A percentile compares a stretch with the other conserved stretches of the same genome.
These are phyloP conservation scores for Ilyonectria destructans DNA, from an alignment of 2,329 filamentous ascomycete genomes.

Conservation along the genomic window DNA sequence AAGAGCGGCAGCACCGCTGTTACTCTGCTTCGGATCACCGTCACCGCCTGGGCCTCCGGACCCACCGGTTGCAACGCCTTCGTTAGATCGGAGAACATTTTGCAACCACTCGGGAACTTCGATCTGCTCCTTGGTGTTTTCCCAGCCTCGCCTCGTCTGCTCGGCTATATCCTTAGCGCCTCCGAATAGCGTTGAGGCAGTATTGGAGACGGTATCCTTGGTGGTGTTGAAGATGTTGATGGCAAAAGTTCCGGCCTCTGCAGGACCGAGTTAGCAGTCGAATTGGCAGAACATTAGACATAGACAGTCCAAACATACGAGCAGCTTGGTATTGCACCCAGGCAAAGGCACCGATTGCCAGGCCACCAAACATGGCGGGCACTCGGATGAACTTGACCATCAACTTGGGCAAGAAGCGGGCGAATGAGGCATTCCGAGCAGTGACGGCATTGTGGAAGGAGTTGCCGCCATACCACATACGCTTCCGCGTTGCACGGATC, in stretches of 20 bases:
- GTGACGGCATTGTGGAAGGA: slow-evolving; percentile 86
- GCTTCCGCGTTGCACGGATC: slow-evolving; percentile 73
- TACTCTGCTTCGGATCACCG: slow-evolving; percentile 73
- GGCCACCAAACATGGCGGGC: slow-evolving; percentile 92
- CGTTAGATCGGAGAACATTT: slow-evolving; percentile 76
- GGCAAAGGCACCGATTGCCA: slow-evolving; percentile 88
- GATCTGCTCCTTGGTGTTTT: slow-evolving; percentile 84
- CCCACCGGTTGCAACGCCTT: slow-evolving; percentile 70
- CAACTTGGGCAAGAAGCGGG: slow-evolving; percentile 83
- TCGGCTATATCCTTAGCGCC: slow-evolving; percentile 82
- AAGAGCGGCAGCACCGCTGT: slow-evolving; percentile 73
- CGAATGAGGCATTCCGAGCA: slow-evolving; percentile 76
- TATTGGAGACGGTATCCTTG: slow-evolving; percentile 78
- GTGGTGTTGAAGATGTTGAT: slow-evolving; percentile 81
- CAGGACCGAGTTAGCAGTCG: slow-evolving; percentile 44
- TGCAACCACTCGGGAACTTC: slow-evolving; percentile 85
- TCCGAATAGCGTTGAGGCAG: slow-evolving; percentile 80
- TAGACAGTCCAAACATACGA: slow-evolving; percentile 69
- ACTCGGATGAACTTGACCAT: slow-evolving; percentile 91
- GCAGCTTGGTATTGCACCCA: slow-evolving; percentile 98
- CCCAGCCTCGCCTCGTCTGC: slow-evolving; percentile 86
- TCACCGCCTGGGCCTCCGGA: slow-evolving; percentile 64
- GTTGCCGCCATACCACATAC: slow-evolving; percentile 86
- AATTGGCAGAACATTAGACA: not conserved
- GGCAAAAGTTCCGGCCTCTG: slow-evolving; percentile 66